Percentiles rank a stretch among this genome's conserved stretches.
Conservation (phyloP, 225 moss, liverwort and hornwort genomes). For the Polytrichum commune region DNA sequence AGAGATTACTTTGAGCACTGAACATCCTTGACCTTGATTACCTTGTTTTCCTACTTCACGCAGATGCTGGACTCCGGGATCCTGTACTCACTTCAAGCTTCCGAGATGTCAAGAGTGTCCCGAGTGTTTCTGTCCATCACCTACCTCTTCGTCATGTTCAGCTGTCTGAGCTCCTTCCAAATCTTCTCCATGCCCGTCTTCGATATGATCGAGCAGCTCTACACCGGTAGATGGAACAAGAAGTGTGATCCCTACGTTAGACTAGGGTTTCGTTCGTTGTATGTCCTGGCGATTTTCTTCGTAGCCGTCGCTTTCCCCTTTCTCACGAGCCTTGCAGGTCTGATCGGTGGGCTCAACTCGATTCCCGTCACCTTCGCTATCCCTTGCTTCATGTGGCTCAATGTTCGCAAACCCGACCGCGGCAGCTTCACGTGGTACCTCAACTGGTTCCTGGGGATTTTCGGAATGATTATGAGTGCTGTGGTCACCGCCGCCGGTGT, state of each 20-base stretch:
- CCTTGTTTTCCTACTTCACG: neutral
- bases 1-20: no score
- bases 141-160: constrained; percentile 56
- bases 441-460: constrained; percentile 29
- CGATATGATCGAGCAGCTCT: constrained; percentile 62
- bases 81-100: constrained; percentile 49
- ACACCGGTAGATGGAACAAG: constrained; percentile 37
- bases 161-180: constrained; percentile 72
- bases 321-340: constrained; percentile 54
- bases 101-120: constrained; percentile 29
- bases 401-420: constrained; percentile 27
- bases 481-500: constrained; percentile 51
- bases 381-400: constrained; percentile 63
- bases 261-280: constrained; percentile 29
- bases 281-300: constrained; percentile 49
- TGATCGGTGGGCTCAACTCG: constrained; percentile 59
- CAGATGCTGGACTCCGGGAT: constrained; percentile 75
- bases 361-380: constrained; percentile 60
- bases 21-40: no score
- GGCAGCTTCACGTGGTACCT: constrained; percentile 59
- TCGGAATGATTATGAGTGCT: constrained; percentile 27
- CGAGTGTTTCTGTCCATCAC: constrained; percentile 42
- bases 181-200: constrained; percentile 77
- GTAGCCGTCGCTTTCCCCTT: constrained; percentile 70
- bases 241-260: constrained; percentile 38